Base-by-base conservation (phyloP, 805 yeast genomes). In the Saturnispora hagleri region DNA sequence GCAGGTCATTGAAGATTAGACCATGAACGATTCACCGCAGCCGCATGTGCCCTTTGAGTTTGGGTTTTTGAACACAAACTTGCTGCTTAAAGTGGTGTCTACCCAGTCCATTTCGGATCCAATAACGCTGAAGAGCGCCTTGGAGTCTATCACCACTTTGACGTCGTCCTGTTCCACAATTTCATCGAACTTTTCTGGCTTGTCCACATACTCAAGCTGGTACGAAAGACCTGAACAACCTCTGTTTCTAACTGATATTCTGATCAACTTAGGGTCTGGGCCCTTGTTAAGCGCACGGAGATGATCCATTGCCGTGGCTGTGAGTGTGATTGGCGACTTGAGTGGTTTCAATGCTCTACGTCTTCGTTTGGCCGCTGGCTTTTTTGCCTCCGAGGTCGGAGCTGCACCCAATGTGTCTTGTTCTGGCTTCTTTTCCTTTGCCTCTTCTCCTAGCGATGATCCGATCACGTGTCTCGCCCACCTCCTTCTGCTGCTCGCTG, bases 51-150 rank as follows among this genome's bases (percentile, higher is more conserved):
- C 99, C 72, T 91, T 93, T 40, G 96, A 86, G 70, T 93, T 93
- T 56, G 99, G 99, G 68, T 93, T 93, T 65, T 78, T 84, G 75
- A 93, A 93, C 18, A 93, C 89, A 66, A 93, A 93, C 62, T 95
- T 79, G 13, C 93, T 82, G 33, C 89, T 79, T 56, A 93, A 73
- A 67, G 89, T 90, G 63, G 93, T 97, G 63, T 93, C 98, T 47
- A 88, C 74, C 96, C 97, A 93, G 69, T 93, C 99, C 99, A 93
- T 93, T 69, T 90, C 96, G 5, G 95, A 85, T 0, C 99, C 99
- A 53, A 93, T 95, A 44, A 93, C 90, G 59, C 95, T 84, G 68
- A 93, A 90, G 51, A 93, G 74, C 0, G 99, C 99, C 68, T 93
- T 93, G 27, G 98, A 91, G 66, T 93, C 99, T 45, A 93, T 88